Base-by-base conservation (phyloP, 1,284 basidiomycete genomes). In the Ganoderma boninense region DNA sequence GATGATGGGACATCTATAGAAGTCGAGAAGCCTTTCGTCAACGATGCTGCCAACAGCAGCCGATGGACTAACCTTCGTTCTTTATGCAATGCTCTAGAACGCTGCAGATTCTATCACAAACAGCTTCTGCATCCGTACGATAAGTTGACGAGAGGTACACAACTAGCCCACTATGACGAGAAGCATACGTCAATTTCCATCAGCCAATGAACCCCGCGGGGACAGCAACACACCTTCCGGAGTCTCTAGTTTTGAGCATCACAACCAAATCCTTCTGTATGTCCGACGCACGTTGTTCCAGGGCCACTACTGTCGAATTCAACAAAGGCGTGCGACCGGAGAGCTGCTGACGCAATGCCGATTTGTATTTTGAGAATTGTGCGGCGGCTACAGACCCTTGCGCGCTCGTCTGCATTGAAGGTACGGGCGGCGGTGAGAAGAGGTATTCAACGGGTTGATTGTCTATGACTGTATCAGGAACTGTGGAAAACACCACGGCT, bases 261-360 rank as follows among this genome's bases (percentile, higher is more conserved):
- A 88, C 84, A 64, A 81, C 82, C 1, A 93, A 79, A 77, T 94
- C 92, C 43, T 85, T 81, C 69, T 88, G 87, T 54, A 95, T 81
- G 14, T 82, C 80, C 65, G 81, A 77, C 16, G 90, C 88, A 73
- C 87, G 87, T 57, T 80, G 82, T 73, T 95, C 93, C 16, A 93
- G 79, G 2, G 81, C 83, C 7, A 79, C 80, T 68, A 94, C 75
- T n/a, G 92, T 84, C 26, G 84, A 82, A 67, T 92, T 85, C 44
- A 94, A 78, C 43, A 87, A 77, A 0, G 87, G 82, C 14, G 90
- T 90, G 57, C 92, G 87, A 20, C 90, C 89, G 43, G 85, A 74
- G 26, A 93, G 81, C 71, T 91, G 91, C 65, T 85, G 86, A 66
- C 84, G 86, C 56, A 95, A 78, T 6, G 85, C 78, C 20, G 79